Base-by-base conservation (phyloP, 306 rosid genomes). In the Abrus precatorius region DNA sequence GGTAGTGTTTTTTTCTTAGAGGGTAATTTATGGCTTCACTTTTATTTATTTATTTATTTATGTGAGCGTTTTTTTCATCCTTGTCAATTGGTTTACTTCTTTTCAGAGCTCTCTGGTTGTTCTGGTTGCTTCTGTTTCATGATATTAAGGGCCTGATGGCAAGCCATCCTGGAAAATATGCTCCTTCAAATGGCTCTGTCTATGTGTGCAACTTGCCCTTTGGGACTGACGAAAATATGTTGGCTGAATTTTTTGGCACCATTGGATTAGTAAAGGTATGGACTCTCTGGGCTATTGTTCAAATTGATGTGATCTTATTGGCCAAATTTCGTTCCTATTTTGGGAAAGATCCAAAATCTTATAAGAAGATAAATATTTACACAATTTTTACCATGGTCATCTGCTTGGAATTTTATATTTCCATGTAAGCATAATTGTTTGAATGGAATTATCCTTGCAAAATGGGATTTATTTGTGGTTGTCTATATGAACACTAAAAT, bases 181-280 rank as follows among this genome's bases (percentile, higher is more conserved):
- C 91, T 75, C 92, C 91, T 70, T 81, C 94, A 14, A 95, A 89
- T 84, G 99, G 98, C 40, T 91, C 94, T 82, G 81, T 95, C 56
- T 95, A 95, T 85, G 88, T 95, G 36, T 91, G 94, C 96, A 92
- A 95, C 90, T 90, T 95, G 89, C 99, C 99, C 12, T 80, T 78
- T 75, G 98, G 98, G 69, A 92, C 97, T 12, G 98, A 95, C 36
- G 99, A 95, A 38, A 74, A 36, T 76, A 93, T 86, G 96, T 69
- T 95, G 89, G 99, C 99, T 14, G 98, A 93, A 78, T 87, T 84
- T 90, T 95, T 95, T 47, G 97, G 98, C 50, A 95, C 99, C 84
- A 95, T 95, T 38, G 99, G 99, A 55, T 61, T 95, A 63, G 38
- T 95, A 14, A 95, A 95, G 98, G 99, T 95, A 84, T 81, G 88